A percentile compares a stretch with the other conserved stretches of the same genome.
Evolutionary conservation across 2,329 filamentous ascomycete genomes (phyloP).

Genomic region (Dothistroma pini): DNA sequence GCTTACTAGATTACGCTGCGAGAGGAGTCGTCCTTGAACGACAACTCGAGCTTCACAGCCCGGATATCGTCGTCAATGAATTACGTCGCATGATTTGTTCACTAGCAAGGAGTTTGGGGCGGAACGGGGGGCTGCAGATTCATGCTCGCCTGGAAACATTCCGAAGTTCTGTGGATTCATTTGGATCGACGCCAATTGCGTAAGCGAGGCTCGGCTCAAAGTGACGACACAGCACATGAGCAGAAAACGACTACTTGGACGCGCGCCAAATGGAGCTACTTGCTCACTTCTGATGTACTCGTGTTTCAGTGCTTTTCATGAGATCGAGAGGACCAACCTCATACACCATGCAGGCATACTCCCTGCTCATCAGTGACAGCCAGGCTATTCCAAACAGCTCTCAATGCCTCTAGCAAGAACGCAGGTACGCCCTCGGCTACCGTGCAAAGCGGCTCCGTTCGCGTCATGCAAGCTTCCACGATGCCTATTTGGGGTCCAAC

Average conservation of each 20-base stretch:
- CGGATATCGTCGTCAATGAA: not conserved
- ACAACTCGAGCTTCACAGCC: not conserved
- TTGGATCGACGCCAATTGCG: not conserved
- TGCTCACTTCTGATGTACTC: not conserved
- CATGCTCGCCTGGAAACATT: not conserved
- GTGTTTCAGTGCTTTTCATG: not conserved
- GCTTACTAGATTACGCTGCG: slow-evolving; percentile 17
- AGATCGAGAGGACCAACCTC: not conserved
- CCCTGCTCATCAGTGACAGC: not conserved
- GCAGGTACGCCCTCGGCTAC: not conserved
- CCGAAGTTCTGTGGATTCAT: not conserved
- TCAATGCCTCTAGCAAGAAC: not conserved
- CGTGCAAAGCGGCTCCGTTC: not conserved
- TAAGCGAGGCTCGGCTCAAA: not conserved
- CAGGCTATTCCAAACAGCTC: slow-evolving; percentile 5
- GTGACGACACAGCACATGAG: not conserved
- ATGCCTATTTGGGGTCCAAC: not conserved
- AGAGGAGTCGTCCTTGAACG: not conserved
- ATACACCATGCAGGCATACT: not conserved
- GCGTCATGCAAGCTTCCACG: not conserved
- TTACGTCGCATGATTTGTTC: not conserved
- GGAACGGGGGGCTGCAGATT: not conserved
- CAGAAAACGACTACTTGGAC: not conserved
- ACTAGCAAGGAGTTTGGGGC: not conserved
- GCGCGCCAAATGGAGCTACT: not conserved